A percentile compares a stretch with the other conserved stretches of the same genome.
phyloP scores from a whole-genome alignment of 1,284 basidiomycete species.

The Taiwanofungus camphoratus region DNA sequence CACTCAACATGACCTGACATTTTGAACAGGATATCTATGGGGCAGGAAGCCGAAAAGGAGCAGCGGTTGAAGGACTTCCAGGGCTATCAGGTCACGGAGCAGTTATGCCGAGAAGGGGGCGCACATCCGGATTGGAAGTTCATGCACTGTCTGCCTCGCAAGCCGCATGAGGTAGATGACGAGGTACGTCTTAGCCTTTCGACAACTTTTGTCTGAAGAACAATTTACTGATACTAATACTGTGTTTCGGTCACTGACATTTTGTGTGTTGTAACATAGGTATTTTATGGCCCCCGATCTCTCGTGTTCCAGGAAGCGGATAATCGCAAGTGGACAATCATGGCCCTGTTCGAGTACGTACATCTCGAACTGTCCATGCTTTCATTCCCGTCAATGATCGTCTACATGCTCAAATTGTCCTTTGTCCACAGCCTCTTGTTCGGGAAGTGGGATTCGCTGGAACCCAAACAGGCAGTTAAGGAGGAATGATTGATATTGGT shows the following conservation, averaged over 20 bases:
- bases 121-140: constrained; percentile 92
- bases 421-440: constrained; percentile 35
- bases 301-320: constrained; percentile 75
- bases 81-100: constrained; percentile 94
- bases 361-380: background rate
- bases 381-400: background rate
- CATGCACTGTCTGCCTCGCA: constrained; percentile 93
- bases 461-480: background rate
- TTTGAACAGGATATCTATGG: constrained; percentile 88
- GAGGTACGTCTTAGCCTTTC: constrained; percentile 57
- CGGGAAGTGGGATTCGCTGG: constrained; percentile 40
- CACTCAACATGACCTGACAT: constrained; percentile 5
- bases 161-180: constrained; percentile 91
- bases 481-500: no score
- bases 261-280: constrained; percentile 31
- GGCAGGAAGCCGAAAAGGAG: constrained; percentile 93
- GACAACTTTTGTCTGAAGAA: background rate
- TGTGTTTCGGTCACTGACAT: background rate
- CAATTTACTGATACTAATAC: background rate
- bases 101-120: constrained; percentile 70
- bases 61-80: constrained; percentile 83
- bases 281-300: constrained; percentile 74
- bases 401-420: constrained; percentile 5
- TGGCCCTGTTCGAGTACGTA: constrained; percentile 82
- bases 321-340: constrained; percentile 93